phyloP scores from a whole-genome alignment of 345 rosid genomes.

The Populus deltoides region DNA sequence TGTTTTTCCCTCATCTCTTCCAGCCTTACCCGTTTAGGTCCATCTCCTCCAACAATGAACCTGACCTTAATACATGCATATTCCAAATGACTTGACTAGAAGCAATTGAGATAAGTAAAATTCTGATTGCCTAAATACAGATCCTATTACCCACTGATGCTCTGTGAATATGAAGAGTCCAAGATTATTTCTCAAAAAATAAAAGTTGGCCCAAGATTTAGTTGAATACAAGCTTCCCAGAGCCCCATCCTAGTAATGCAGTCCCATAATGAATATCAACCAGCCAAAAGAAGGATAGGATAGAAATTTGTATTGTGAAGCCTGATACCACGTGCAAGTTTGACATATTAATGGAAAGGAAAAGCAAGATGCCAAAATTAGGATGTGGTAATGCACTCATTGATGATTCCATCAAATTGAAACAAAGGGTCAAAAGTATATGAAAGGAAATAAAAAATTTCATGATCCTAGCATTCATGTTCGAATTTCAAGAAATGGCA shows the following conservation, averaged over 20 bases:
- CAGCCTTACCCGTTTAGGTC: slow-evolving; percentile 82
- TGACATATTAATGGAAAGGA: neutral
- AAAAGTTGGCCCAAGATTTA: neutral
- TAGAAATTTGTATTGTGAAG: neutral
- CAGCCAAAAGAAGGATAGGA: neutral
- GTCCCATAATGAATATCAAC: neutral
- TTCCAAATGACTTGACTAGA: slow-evolving; percentile 10
- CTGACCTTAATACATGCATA: slow-evolving; percentile 52
- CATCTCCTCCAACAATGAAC: slow-evolving; percentile 92
- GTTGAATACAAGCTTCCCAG: neutral
- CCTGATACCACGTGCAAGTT: neutral
- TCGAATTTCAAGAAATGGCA: neutral
- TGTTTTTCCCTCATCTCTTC: slow-evolving; percentile 98
- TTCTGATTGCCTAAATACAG: neutral
- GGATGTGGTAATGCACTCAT: neutral
- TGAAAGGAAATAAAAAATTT: no score
- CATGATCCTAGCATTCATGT: no score
- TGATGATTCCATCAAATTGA: neutral
- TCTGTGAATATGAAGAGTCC: neutral
- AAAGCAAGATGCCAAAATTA: neutral
- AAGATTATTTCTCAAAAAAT: neutral
- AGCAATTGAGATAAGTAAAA: neutral
- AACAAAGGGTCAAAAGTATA: neutral
- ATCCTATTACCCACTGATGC: neutral
- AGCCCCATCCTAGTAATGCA: neutral